Percentiles rank a stretch among this genome's conserved stretches.
Evolutionary conservation across 805 yeast species (phyloP).

Genomic region (Myxozyma vanderwaltii): DNA sequence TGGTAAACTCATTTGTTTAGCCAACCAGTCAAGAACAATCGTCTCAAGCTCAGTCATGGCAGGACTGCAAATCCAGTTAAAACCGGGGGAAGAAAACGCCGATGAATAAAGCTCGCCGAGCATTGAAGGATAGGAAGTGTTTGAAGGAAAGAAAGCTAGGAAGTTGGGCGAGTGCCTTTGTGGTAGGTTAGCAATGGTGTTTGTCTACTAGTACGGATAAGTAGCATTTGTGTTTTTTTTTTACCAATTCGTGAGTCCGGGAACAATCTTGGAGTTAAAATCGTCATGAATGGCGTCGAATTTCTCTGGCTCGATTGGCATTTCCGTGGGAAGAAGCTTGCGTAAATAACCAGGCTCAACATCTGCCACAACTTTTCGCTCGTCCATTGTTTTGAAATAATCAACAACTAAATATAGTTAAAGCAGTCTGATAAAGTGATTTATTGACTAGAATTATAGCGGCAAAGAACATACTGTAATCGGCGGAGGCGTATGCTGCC

Average conservation of each 20-base stretch:
- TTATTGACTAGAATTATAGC: background rate
- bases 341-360: constrained; percentile 36
- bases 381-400: constrained; percentile 25
- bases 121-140: constrained; percentile 34
- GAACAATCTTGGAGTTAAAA: constrained; percentile 30
- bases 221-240: too few relatives aligned
- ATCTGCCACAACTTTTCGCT: constrained; percentile 25
- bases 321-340: constrained; percentile 26
- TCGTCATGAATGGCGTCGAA: constrained; percentile 33
- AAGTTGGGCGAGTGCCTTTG: constrained; percentile 36
- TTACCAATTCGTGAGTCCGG: constrained; percentile 36
- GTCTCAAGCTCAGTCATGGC: constrained; percentile 37
- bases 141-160: constrained; percentile 36
- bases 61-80: constrained; percentile 37
- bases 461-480: constrained; percentile 24
- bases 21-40: constrained; percentile 38
- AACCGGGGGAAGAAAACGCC: constrained; percentile 37
- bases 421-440: background rate
- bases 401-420: constrained; percentile 23
- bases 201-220: too few relatives aligned
- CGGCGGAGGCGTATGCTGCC: constrained; percentile 36
- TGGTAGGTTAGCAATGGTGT: too few relatives aligned
- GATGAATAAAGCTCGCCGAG: constrained; percentile 36
- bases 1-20: constrained; percentile 33
- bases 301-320: constrained; percentile 34